Percentiles rank a stretch among this genome's conserved stretches.
Evolutionary conservation across 306 rosid species (phyloP).

Genomic region (Fragaria iinumae): DNA sequence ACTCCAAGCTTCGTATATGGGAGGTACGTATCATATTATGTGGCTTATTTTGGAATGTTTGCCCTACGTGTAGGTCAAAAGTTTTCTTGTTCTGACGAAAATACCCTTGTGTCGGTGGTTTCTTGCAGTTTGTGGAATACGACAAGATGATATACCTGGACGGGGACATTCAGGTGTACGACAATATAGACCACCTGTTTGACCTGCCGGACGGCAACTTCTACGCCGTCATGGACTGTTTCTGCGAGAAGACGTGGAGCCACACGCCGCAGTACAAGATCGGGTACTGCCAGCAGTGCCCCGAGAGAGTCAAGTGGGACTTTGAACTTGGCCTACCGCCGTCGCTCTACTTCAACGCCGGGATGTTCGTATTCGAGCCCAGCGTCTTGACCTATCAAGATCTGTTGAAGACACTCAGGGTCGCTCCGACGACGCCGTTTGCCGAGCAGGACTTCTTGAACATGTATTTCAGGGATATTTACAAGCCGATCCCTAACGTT

Average conservation of each 20-base stretch:
- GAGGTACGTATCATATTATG: constrained; percentile 44
- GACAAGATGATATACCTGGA: constrained; percentile 72
- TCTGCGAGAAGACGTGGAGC: constrained; percentile 81
- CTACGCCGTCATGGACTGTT: constrained; percentile 80
- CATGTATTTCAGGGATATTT: constrained; percentile 52
- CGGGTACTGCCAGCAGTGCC: constrained; percentile 79
- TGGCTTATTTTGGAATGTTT: background rate
- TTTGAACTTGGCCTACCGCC: constrained; percentile 48
- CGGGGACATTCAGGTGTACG: constrained; percentile 71
- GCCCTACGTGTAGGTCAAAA: background rate
- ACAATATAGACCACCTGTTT: constrained; percentile 63
- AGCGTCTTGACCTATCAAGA: constrained; percentile 35
- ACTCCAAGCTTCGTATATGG: constrained; percentile 72
- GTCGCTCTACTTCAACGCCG: constrained; percentile 77
- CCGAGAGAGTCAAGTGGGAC: constrained; percentile 59
- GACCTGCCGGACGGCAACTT: constrained; percentile 54
- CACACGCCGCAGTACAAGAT: constrained; percentile 59
- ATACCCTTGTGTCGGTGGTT: background rate
- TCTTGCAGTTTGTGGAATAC: constrained; percentile 69
- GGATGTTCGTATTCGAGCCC: constrained; percentile 79
- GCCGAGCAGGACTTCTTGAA: constrained; percentile 85
- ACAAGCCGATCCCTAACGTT: constrained; percentile 47
- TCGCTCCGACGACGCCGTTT: constrained; percentile 60
- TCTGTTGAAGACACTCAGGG: constrained; percentile 39
- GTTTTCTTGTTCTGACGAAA: background rate